Evolutionary conservation across 257 asterid genomes (phyloP).

Genomic region (Buddleja alternifolia): DNA sequence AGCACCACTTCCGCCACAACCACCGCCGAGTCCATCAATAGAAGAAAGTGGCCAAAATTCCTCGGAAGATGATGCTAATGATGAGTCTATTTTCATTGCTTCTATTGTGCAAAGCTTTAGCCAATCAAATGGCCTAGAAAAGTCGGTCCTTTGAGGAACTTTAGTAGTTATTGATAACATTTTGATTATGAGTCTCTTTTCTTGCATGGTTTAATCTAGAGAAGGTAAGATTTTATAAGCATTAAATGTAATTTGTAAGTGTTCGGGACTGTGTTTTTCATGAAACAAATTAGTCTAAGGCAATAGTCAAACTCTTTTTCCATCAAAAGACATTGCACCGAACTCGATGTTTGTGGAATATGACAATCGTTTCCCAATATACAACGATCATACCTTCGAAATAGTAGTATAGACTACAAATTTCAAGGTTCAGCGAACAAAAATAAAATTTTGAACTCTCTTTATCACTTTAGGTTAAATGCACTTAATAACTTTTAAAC

Average conservation of each 20-base stretch:
- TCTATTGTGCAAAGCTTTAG: constrained; percentile 46
- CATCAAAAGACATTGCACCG: not conserved
- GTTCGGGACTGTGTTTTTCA: no score
- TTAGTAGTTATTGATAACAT: not conserved
- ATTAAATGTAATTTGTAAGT: no score
- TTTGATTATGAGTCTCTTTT: not conserved
- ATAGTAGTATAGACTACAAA: no score
- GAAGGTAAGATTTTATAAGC: not conserved
- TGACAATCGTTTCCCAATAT: no score
- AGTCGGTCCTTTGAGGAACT: constrained; percentile 18
- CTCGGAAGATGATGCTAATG: constrained; percentile 26
- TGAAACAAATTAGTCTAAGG: no score
- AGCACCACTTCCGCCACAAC: constrained; percentile 22
- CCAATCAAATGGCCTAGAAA: constrained; percentile 28
- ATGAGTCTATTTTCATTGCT: constrained; percentile 47
- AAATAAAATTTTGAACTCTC: no score
- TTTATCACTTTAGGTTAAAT: no score
- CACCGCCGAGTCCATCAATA: not conserved
- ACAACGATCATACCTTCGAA: no score
- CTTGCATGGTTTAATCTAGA: not conserved
- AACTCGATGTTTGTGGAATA: no score
- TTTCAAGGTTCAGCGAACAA: no score
- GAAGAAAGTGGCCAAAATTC: constrained; percentile 23
- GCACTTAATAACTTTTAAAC: no score
- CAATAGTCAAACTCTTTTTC: no score